Conservation (phyloP, 371 early-diverging fungal species). For the Mortierella sp. region DNA sequence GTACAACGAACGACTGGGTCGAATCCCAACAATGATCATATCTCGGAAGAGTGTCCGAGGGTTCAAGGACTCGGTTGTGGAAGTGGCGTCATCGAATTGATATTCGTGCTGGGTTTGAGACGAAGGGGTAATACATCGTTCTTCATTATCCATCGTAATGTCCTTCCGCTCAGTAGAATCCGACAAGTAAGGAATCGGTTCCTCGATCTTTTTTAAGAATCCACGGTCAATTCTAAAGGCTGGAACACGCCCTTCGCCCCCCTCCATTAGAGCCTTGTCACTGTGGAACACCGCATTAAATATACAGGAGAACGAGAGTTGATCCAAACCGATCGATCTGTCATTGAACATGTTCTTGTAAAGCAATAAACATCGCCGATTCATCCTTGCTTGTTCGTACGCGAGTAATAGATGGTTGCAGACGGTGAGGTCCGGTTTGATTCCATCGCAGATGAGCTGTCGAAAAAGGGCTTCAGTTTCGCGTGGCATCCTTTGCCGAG, state of each 20-base stretch:
- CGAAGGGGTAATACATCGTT: background rate
- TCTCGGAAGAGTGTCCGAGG: conserved; percentile 45
- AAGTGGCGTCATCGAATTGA: conserved; percentile 23
- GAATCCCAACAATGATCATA: conserved; percentile 49
- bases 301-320: conserved; percentile 43
- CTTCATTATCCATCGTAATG: conserved; percentile 11
- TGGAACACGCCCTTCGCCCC: conserved; percentile 35
- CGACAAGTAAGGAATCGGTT: conserved; percentile 19
- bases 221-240: background rate
- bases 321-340: conserved; percentile 39
- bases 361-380: conserved; percentile 33
- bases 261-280: conserved; percentile 42
- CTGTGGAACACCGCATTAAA: conserved; percentile 54
- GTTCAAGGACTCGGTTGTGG: conserved; percentile 21
- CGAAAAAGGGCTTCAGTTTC: conserved; percentile 49
- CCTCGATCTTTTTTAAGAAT: conserved; percentile 22
- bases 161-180: conserved; percentile 4
- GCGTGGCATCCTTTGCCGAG: conserved; percentile 38
- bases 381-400: conserved; percentile 52
- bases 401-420: conserved; percentile 43
- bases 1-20: conserved; percentile 40
- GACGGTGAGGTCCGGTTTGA: conserved; percentile 30
- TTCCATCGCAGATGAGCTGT: conserved; percentile 33
- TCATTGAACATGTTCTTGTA: conserved; percentile 47
- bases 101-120: background rate